A percentile compares a stretch with the other conserved stretches of the same genome.
Conservation (phyloP, 1,284 basidiomycete species). For the Puccinia triticina region DNA sequence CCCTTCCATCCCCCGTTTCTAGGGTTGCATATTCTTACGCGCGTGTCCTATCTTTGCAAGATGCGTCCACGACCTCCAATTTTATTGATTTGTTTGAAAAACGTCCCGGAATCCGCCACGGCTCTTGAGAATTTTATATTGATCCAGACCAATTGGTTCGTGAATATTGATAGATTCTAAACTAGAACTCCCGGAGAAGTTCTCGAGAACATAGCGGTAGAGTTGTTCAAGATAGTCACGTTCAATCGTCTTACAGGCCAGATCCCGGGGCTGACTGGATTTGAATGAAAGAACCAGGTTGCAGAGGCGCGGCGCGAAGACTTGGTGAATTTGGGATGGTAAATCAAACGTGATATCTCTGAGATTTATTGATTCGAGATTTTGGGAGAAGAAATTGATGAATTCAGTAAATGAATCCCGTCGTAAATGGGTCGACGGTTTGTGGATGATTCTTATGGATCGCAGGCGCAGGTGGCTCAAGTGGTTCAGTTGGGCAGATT, state of each 20-base stretch:
- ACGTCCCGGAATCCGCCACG: conserved; percentile 1
- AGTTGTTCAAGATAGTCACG: background rate
- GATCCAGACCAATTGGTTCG: conserved; percentile 1
- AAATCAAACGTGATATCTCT: background rate
- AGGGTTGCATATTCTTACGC: no score
- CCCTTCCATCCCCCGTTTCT: no score
- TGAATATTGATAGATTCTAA: background rate
- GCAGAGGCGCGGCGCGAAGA: background rate
- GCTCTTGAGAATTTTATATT: background rate
- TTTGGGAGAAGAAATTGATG: conserved; percentile 25
- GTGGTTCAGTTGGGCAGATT: background rate
- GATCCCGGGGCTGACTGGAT: background rate
- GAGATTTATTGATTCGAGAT: background rate
- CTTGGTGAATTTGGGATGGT: background rate
- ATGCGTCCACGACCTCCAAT: no score
- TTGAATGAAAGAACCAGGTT: background rate
- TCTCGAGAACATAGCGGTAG: conserved; percentile 2
- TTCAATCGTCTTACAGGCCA: no score
- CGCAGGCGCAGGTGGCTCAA: background rate
- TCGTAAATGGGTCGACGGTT: background rate
- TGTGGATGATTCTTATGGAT: background rate
- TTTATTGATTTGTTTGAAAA: background rate
- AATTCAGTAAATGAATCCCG: background rate
- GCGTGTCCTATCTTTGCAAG: no score
- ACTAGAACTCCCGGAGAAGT: conserved; percentile 7